Evolutionary conservation across 768 basidiomycete species (phyloP), one percentile per base, ranked within the genome.

Genomic region (Termitomyces sp.): DNA sequence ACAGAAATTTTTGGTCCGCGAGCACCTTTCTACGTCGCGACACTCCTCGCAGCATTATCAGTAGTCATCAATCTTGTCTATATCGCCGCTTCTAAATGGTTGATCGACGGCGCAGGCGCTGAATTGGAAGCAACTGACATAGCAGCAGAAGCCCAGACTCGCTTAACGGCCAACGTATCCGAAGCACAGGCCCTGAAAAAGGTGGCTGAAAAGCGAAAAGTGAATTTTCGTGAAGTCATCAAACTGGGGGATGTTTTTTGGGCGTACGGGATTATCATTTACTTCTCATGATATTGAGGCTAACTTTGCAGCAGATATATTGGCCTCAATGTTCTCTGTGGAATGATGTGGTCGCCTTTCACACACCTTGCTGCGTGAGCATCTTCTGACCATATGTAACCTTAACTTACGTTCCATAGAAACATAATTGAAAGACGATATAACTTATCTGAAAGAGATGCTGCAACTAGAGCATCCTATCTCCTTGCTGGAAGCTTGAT

Each of bases 331-430:
- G 66, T 90, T 12, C 70, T 90, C 15, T 92, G 86, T 57, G 89
- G 89, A 17, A 74, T 82, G 57, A 81, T 90, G 35, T 91, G 89
- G 89, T 72, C 81, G 3, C 90, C 89, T 3, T 90, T 89, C 65
- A 82, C 81, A 11, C 88, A 90, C 63, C 80, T 92, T 42, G 82
- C 85, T 12, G 76, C 89, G 87, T 88, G 64, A 64, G 83, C 67
- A 45, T n/a, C 45, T 17, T 47, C 37, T 45, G 14, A 17, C 17
- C 34, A 30, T 32, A 38, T 11, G 35, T 10, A 2, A 34, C n/a
- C 11, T 24, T 43, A 34, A 22, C 49, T 19, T 42, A 61, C 54
- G 55, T 61, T 17, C 19, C 14, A 10, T 58, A 90, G 88, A 26
- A 90, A 89, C 62, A 77, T 92, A 51, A 80, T 92, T 22, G 81